These are phyloP conservation scores for Oryza glaberrima DNA, from an alignment of 176 grass and related monocot species.

Conservation along the genomic window DNA sequence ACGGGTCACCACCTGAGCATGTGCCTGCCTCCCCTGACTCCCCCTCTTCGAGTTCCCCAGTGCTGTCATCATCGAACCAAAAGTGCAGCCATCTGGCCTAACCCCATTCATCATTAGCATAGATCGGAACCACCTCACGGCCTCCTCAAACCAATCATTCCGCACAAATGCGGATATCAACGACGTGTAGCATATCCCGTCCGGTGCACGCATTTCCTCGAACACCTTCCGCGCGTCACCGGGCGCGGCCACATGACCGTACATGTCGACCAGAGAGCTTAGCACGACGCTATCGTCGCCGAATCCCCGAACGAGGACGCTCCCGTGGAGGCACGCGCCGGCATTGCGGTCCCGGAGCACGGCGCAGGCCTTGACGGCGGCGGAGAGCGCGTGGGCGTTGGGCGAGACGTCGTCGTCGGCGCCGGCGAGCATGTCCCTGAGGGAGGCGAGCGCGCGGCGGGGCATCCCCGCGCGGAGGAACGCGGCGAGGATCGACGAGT, in stretches of 20 bases:
- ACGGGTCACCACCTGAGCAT: slow-evolving; percentile 54
- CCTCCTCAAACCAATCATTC: slow-evolving; percentile 67
- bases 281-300: slow-evolving; percentile 58
- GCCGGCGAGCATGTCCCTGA: slow-evolving; percentile 54
- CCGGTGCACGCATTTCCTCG: slow-evolving; percentile 69
- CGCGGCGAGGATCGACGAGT: slow-evolving; percentile 77
- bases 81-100: slow-evolving; percentile 62
- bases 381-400: slow-evolving; percentile 73
- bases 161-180: slow-evolving; percentile 72
- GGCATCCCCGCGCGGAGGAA: slow-evolving; percentile 59
- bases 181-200: slow-evolving; percentile 79
- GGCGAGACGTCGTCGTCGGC: slow-evolving; percentile 56
- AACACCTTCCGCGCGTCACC: slow-evolving; percentile 59
- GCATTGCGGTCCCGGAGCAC: slow-evolving; percentile 49
- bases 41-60: slow-evolving; percentile 61
- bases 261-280: slow-evolving; percentile 75
- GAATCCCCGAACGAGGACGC: slow-evolving; percentile 54
- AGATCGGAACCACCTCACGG: slow-evolving; percentile 45
- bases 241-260: slow-evolving; percentile 45
- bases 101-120: slow-evolving; percentile 46
- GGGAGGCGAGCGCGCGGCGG: slow-evolving; percentile 50
- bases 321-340: slow-evolving; percentile 74
- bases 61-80: slow-evolving; percentile 69
- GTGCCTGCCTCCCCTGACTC: slow-evolving; percentile 67
- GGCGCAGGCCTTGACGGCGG: slow-evolving; percentile 76